Base-by-base conservation (phyloP, 169 alveolate species). In the Sarcocystis neurona region DNA sequence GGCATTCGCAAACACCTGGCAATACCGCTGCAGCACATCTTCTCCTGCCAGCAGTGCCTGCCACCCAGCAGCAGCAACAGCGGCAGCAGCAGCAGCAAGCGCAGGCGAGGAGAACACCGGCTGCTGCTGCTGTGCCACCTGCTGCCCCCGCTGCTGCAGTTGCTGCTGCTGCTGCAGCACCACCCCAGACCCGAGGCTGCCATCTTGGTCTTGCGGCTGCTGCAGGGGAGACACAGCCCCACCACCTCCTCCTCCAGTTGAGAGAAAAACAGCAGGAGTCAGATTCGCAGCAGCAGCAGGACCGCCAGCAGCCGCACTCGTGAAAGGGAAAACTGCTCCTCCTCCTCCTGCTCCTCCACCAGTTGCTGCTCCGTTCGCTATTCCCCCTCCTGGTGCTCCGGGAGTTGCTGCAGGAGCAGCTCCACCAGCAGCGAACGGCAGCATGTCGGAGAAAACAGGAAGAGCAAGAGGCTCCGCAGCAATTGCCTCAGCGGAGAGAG, bases 401-500 rank as follows among this genome's bases (percentile, higher is more conserved):
- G 44, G 20, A 0, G 37, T 1, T 15, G 75, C 75, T n/a, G 43
- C 43, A 43, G 75, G 10, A 43, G 43, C 44, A 18, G n/a, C 39
- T 12, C 2, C 2, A 32, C 39, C 18, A 1, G 3, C n/a, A 23
- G 4, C 39, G 30, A 63, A n/a, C 34, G 75, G 12, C n/a, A n/a
- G n/a, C 46, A 43, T 15, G 27, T n/a, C 32, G 43, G 75, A 1
- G 43, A 63, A 63, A 37, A 30, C 46, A n/a, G 75, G 75, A 20
- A 63, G 75, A 15, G 75, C 75, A 8, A 43, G 44, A 18, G 75
- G 75, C 43, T 63, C 75, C 27, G 32, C 41, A n/a, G 75, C 10
- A n/a, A 63, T 63, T 1, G 75, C 75, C 75, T 63, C 75, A 37
- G 43, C 75, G 43, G 75, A 63, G 37, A 63, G 44, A 10, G 75